Evolutionary conservation across 208 protist species (phyloP).

Genomic region (Leishmania guyanensis): DNA sequence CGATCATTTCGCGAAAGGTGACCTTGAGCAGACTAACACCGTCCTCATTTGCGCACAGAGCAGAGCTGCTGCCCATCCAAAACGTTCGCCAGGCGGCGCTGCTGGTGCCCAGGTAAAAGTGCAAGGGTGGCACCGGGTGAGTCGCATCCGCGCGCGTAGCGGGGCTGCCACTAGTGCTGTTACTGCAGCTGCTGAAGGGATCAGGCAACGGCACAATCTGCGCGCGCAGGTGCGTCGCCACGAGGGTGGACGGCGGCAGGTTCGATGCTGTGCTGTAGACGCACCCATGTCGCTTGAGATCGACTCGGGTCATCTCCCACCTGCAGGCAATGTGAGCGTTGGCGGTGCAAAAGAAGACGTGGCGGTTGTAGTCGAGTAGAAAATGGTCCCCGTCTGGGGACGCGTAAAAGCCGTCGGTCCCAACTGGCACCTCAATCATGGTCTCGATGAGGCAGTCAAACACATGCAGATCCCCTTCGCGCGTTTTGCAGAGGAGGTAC

Average conservation of each 20-base stretch:
- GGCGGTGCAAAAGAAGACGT: slow-evolving; percentile 45
- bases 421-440: slow-evolving; percentile 52
- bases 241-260: slow-evolving; percentile 4
- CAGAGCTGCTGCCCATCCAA: slow-evolving; percentile 46
- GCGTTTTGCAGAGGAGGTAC: slow-evolving; percentile 55
- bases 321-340: slow-evolving; percentile 27
- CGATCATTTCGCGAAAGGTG: slow-evolving; percentile 3
- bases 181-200: not conserved
- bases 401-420: slow-evolving; percentile 59
- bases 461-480: slow-evolving; percentile 47
- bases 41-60: slow-evolving; percentile 45
- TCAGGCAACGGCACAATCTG: slow-evolving; percentile 21
- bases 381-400: slow-evolving; percentile 47
- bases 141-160: not conserved
- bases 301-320: slow-evolving; percentile 36
- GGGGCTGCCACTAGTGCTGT: not conserved
- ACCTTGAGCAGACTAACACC: slow-evolving; percentile 35
- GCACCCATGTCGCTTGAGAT: slow-evolving; percentile 6
- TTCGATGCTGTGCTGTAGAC: slow-evolving; percentile 9
- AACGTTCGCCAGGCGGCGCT: slow-evolving; percentile 53
- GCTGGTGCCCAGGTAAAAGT: slow-evolving; percentile 42
- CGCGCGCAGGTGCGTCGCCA: slow-evolving; percentile 31
- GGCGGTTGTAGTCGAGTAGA: slow-evolving; percentile 43
- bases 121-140: slow-evolving; percentile 9
- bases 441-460: slow-evolving; percentile 56